Evolutionary conservation across 2,329 filamentous ascomycete genomes (phyloP).

Genomic region (Balansia obtecta): DNA sequence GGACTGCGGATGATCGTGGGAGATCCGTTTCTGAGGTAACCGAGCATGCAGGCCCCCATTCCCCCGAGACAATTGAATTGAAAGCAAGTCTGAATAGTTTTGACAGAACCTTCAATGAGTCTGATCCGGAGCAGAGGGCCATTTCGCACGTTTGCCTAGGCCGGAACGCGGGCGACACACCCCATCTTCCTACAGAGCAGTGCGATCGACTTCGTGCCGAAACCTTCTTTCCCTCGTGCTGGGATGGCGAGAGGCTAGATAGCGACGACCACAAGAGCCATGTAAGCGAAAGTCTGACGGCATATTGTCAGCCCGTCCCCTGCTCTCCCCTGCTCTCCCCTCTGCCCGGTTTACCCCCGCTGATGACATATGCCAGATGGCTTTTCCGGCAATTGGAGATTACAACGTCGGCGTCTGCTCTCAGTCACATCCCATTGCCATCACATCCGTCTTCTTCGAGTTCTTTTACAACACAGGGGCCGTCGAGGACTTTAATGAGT

Average conservation of each 20-base stretch:
- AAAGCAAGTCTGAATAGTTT: too few relatives aligned
- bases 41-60: too few relatives aligned
- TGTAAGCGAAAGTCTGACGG: constrained; percentile 17
- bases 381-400: constrained; percentile 16
- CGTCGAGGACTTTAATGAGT: constrained; percentile 15
- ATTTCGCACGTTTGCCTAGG: constrained; percentile 44
- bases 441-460: constrained; percentile 33
- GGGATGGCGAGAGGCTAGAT: constrained; percentile 47
- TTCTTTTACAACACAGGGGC: constrained; percentile 30
- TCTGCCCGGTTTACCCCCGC: too few relatives aligned
- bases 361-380: constrained; percentile 10
- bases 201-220: constrained; percentile 41
- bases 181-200: constrained; percentile 36
- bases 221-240: constrained; percentile 48
- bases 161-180: constrained; percentile 26
- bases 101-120: constrained; percentile 27
- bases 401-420: constrained; percentile 24
- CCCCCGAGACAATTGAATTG: too few relatives aligned
- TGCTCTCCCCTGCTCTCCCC: too few relatives aligned
- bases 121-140: constrained; percentile 33
- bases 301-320: too few relatives aligned
- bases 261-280: constrained; percentile 42
- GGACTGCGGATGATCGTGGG: constrained; percentile 57
- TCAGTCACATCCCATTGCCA: constrained; percentile 26
- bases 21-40: constrained; percentile 32